Base-by-base conservation (phyloP, 176 grass and related monocot genomes). In the Cenchrus purpureus region DNA sequence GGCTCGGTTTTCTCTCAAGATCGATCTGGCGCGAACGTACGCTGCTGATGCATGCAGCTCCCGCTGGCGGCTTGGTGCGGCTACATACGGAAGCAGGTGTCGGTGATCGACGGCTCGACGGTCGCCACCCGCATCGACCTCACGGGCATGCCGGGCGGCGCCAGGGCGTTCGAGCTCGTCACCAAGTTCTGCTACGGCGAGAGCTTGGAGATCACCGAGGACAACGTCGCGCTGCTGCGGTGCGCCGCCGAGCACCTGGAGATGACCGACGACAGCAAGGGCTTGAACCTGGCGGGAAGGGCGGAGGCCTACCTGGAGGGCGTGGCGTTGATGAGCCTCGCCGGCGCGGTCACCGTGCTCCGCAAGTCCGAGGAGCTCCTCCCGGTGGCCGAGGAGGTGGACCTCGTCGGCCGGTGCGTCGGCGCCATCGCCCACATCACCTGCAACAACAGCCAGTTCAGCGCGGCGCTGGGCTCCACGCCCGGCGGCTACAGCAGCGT, bases 201-300 rank as follows among this genome's bases (percentile, higher is more conserved):
- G 65, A 78, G 86, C 69, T 79, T 95, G 14, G 91, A 92, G 78
- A 95, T 98, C 87, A 94, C 86, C 5, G 78, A 77, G 25, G 93
- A 94, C 60, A 98, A 98, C 84, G 73, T 95, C 31, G 90, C 90
- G 2, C 83, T 86, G 86, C 87, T 95, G 65, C 90, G 97, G 57
- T 99, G 97, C 73, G 90, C 68, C 1, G 91, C 93, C 25, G 90
- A 96, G 81, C 90, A 92, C 83, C 90, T 99, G 29, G 91, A 99
- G 74, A 99, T 98, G 97, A 88, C 89, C 65, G 92, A 95, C 73
- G 91, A 92, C 20, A 77, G 79, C 74, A 40, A 52, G 40, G 60
- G 69, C 20, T 86, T 83, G 69, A 98, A 91, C 86, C 88, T 98
- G 9, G 20, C 85, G 8, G 73, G 63, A 58, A 71, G 22, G 84